Percentiles rank a stretch among this genome's conserved stretches.
These are phyloP conservation scores for Chalara sp. DNA, from an alignment of 2,329 filamentous ascomycete genomes.

Conservation along the genomic window DNA sequence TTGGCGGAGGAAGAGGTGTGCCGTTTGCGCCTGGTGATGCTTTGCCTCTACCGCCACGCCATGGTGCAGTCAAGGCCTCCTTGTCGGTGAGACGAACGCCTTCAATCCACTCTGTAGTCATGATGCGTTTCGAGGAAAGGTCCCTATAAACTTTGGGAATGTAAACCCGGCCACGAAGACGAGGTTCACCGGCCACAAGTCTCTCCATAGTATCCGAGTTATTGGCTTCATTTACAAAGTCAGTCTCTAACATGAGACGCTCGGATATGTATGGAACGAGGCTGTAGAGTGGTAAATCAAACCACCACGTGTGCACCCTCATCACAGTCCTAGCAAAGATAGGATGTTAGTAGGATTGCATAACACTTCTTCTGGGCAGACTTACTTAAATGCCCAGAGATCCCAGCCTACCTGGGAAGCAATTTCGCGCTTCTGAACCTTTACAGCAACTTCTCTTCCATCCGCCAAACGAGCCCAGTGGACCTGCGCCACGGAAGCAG, in stretches of 20 bases:
- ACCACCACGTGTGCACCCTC: conserved; percentile 76
- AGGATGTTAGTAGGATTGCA: conserved; percentile 1
- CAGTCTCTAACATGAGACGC: conserved; percentile 85
- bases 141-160: conserved; percentile 80
- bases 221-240: conserved; percentile 85
- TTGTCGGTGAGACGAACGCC: conserved; percentile 92
- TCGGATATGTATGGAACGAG: conserved; percentile 91
- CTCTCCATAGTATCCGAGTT: conserved; percentile 81
- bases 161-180: conserved; percentile 75
- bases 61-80: conserved; percentile 66
- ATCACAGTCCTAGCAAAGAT: conserved; percentile 59
- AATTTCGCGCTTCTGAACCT: conserved; percentile 95
- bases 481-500: conserved; percentile 89
- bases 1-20: conserved; percentile 40
- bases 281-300: conserved; percentile 87
- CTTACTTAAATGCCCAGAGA: conserved; percentile 85
- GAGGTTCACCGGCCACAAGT: conserved; percentile 68
- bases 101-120: conserved; percentile 98
- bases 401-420: conserved; percentile 88
- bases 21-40: conserved; percentile 76
- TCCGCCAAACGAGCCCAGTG: conserved; percentile 86
- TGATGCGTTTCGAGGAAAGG: conserved; percentile 72
- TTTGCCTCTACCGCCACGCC: conserved; percentile 69
- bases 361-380: background rate
- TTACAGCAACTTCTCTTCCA: conserved; percentile 87